These are phyloP conservation scores for Pichia sp. DNA, from an alignment of 1,139 yeast genomes.

Conservation along the genomic window DNA sequence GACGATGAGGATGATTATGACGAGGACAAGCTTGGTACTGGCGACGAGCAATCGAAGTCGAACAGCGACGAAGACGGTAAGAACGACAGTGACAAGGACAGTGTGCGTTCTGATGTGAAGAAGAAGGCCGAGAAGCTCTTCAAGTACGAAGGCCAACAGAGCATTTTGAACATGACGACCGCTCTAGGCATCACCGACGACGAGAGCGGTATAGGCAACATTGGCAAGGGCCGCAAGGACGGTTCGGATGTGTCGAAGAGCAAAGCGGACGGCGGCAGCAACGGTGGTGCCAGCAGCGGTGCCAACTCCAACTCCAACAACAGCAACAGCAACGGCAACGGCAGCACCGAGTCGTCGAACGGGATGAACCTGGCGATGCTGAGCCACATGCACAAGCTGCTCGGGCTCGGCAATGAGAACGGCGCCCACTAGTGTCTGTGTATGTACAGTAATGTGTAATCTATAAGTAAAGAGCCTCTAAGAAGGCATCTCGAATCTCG, in stretches of 20 bases:
- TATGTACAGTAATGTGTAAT: background rate
- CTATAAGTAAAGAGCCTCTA: no score
- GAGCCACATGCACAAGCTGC: slow-evolving; percentile 5
- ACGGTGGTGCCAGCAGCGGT: no score
- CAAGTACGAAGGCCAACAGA: slow-evolving; percentile 10
- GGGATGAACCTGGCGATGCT: slow-evolving; percentile 2
- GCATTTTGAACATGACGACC: slow-evolving; percentile 13
- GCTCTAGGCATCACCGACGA: slow-evolving; percentile 10
- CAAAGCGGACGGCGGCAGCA: no score
- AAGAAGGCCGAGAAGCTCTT: slow-evolving; percentile 10
- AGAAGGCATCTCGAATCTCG: no score
- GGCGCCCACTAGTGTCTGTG: background rate
- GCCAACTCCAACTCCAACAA: no score
- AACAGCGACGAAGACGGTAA: background rate
- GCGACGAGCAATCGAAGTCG: background rate
- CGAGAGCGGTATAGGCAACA: background rate
- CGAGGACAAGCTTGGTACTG: background rate
- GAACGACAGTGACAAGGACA: background rate
- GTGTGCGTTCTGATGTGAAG: background rate
- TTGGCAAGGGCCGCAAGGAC: no score
- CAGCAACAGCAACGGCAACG: no score
- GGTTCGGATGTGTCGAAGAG: no score
- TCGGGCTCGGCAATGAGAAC: slow-evolving; percentile 5
- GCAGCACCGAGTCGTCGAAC: no score
- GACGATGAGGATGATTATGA: background rate